Evolutionary conservation across 1,284 basidiomycete species (phyloP), one percentile per base, ranked within the genome.

Genomic region (Fistulina hepatica): DNA sequence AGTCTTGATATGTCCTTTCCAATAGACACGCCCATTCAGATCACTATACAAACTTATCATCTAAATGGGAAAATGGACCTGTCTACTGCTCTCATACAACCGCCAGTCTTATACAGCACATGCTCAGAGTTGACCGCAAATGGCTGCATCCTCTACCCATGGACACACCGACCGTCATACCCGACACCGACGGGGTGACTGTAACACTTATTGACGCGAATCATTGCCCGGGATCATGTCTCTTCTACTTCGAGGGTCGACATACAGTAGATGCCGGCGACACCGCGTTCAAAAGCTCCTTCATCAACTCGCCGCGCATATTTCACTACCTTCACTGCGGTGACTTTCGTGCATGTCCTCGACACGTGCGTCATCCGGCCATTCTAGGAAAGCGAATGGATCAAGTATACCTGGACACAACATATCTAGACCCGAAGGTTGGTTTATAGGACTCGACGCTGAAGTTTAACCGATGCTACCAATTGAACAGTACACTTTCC

Each of bases 181-280:
- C 91, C 0, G 63, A 86, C 47, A 88, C 89, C 0, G 79, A 81
- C 21, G 92, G 91, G 2, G 89, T 97, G 24, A 68, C 61, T 24
- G 93, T 97, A 2, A 97, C 91, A 0, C 74, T 91, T 27, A 89
- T 98, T n/a, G 89, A 95, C 50, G 94, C 94, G 2, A 98, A 98
- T 53, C 95, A 97, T 54, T 94, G 91, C 47, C 94, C 95, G 0
- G 95, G 94, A 5, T 95, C 92, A 0, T 89, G 81, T 40, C 64
- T 98, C 6, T 97, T 97, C 57, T 69, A 95, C 13, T 97, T 94
- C 47, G 90, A 95, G 58, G 94, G 94, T 1, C 73, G 60, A 17
- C 93, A 95, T 55, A 97, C 91, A 0, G 61, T 81, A 33, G 69
- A 93, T 51, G 86, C 91, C 1, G 91, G 90, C 0, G 88, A 91